Evolutionary conservation across 306 rosid species (phyloP), one percentile per base, ranked within the genome.

Genomic region (Acacia confusa): DNA sequence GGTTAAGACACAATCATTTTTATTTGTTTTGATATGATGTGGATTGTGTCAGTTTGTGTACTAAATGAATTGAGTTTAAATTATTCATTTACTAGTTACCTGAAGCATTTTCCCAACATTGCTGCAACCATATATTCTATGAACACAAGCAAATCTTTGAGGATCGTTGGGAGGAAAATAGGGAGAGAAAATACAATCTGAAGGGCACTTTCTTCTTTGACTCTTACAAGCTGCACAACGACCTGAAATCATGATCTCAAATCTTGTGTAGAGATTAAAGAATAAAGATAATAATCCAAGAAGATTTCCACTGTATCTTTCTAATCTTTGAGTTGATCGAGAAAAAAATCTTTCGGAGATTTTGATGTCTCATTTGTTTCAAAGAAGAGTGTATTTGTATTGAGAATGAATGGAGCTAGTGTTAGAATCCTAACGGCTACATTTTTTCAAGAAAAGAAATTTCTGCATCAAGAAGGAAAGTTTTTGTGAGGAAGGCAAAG

Each of bases 171-270:
- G 72, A 74, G 99, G 93, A 25, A 93, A 95, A 75, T 86, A 89
- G 12, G 93, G 92, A 80, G 90, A 84, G 80, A 93, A 93, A 78
- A 93, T 86, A 87, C 99, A 93, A 84, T 93, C 87, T 0, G 87
- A 71, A 78, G 93, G 89, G n/a, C 97, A 95, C 63, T 76, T 90
- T 74, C 94, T 90, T 85, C 96, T 93, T 65, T 90, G 86, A 86
- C 84, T 87, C 86, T 88, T 92, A 79, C 97, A 92, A 84, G 94
- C 95, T 32, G 92, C 95, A 86, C 92, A 93, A 20, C 92, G 86
- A 78, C 84, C 85, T 13, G 74, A 63, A 30, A 84, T 82, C 83
- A 86, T 84, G 52, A 85, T 60, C 17, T 3, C 34, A 60, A 60
- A 60, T 64, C 67, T 6, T 43, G 50, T 4, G 52, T n/a, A 2